A percentile compares a stretch with the other conserved stretches of the same genome.
Evolutionary conservation across 2,329 filamentous ascomycete species (phyloP).

Genomic region (Verticillium dahliae): DNA sequence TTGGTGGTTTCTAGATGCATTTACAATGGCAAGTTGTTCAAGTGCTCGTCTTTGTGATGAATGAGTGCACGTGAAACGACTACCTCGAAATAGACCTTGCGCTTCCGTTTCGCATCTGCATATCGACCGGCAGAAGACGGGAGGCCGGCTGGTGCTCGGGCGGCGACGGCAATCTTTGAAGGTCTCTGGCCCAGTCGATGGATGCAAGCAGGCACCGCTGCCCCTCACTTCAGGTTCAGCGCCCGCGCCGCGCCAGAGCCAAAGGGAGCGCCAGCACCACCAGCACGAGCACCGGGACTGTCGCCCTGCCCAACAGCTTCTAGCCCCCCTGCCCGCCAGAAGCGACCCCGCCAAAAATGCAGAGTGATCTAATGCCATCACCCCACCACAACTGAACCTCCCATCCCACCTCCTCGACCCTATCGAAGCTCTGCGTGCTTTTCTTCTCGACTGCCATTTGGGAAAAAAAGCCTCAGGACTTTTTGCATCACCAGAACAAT

Average conservation of each 20-base stretch:
- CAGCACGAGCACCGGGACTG: too few species aligned
- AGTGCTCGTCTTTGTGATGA: too few species aligned
- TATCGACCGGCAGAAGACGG: not conserved
- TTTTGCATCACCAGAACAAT: conserved; percentile 12
- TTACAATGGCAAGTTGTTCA: too few species aligned
- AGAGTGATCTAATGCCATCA: conserved; percentile 10
- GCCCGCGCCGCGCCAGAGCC: too few species aligned
- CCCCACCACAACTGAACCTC: conserved; percentile 14
- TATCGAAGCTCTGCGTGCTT: conserved; percentile 11
- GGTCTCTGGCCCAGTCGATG: too few species aligned
- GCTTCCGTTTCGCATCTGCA: too few species aligned
- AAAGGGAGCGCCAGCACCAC: too few species aligned
- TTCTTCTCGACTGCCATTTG: conserved; percentile 9
- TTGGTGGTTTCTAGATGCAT: too few species aligned
- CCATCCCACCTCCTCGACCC: conserved; percentile 8
- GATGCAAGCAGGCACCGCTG: not conserved
- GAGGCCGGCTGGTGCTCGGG: not conserved
- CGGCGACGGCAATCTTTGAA: not conserved
- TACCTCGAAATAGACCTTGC: too few species aligned
- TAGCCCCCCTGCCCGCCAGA: conserved; percentile 3
- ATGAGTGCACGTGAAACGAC: too few species aligned
- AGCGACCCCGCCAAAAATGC: conserved; percentile 16
- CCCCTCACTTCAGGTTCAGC: not conserved
- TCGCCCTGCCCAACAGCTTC: not conserved
- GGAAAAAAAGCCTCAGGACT: conserved; percentile 13